phyloP scores from a whole-genome alignment of 2,329 filamentous ascomycete species.

The Fusarium metavorans region DNA sequence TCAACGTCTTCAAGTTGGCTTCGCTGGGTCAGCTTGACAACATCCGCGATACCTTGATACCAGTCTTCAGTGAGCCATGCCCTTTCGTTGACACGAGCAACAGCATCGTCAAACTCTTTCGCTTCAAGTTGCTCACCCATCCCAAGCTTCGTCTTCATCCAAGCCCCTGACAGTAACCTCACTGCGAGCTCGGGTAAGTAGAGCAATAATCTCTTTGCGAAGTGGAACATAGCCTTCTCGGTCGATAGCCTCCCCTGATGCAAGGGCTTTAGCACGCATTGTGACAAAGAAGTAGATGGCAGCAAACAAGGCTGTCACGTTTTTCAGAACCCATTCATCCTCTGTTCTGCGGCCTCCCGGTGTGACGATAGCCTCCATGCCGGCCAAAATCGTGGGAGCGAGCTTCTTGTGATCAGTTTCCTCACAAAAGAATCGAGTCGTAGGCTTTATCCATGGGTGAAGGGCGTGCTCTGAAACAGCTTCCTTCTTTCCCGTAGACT shows the following conservation, averaged over 20 bases:
- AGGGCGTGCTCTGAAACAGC: slow-evolving; percentile 51
- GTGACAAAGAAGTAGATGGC: slow-evolving; percentile 72
- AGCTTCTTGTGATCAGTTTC: slow-evolving; percentile 71
- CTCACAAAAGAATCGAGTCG: slow-evolving; percentile 73
- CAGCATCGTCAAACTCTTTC: slow-evolving; percentile 71
- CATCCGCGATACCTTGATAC: slow-evolving; percentile 70
- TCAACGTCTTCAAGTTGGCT: slow-evolving; percentile 52
- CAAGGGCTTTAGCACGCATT: slow-evolving; percentile 59
- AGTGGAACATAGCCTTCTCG: slow-evolving; percentile 58
- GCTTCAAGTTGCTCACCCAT: slow-evolving; percentile 62
- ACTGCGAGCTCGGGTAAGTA: slow-evolving; percentile 56
- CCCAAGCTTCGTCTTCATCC: slow-evolving; percentile 64
- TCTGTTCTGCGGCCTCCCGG: slow-evolving; percentile 58
- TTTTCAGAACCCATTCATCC: slow-evolving; percentile 62
- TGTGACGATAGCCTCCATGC: slow-evolving; percentile 69
- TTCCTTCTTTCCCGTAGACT: slow-evolving; percentile 52
- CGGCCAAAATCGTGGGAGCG: slow-evolving; percentile 79
- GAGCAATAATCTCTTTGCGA: slow-evolving; percentile 60
- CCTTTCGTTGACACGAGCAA: slow-evolving; percentile 67
- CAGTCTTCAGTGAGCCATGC: slow-evolving; percentile 73
- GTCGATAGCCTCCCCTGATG: slow-evolving; percentile 54
- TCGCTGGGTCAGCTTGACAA: slow-evolving; percentile 53
- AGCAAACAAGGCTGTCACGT: slow-evolving; percentile 67
- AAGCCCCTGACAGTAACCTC: slow-evolving; percentile 53
- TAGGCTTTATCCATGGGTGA: slow-evolving; percentile 77